phyloP scores from a whole-genome alignment of 2,329 filamentous ascomycete species.

The Nannizzia gypsea region DNA sequence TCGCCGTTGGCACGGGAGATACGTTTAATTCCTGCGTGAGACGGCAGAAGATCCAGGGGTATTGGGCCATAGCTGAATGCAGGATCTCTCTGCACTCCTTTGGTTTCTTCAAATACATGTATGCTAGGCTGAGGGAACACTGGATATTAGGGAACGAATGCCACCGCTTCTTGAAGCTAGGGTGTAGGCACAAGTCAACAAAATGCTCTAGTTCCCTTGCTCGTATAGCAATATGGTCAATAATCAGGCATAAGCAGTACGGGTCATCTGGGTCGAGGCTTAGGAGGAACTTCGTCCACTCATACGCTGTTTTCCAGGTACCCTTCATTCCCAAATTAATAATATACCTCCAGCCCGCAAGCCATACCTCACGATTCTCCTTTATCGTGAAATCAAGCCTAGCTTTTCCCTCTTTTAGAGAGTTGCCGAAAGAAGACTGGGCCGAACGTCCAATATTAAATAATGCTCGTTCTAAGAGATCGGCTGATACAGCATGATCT shows the following conservation, averaged over 20 bases:
- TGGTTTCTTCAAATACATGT: slow-evolving; percentile 56
- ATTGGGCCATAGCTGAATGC: slow-evolving; percentile 53
- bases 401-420: slow-evolving; percentile 65
- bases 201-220: slow-evolving; percentile 67
- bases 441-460: slow-evolving; percentile 88
- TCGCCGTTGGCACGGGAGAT: slow-evolving; percentile 58
- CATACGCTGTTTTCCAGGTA: slow-evolving; percentile 85
- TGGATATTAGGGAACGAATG: slow-evolving; percentile 55
- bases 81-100: slow-evolving; percentile 55
- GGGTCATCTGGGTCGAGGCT: slow-evolving; percentile 66
- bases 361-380: slow-evolving; percentile 87
- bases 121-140: slow-evolving; percentile 66
- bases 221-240: slow-evolving; percentile 76
- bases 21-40: slow-evolving; percentile 72
- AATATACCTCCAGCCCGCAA: slow-evolving; percentile 81
- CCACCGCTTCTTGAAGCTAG: slow-evolving; percentile 40
- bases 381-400: slow-evolving; percentile 67
- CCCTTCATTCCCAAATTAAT: slow-evolving; percentile 74
- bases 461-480: slow-evolving; percentile 78
- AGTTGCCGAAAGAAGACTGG: slow-evolving; percentile 66
- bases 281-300: slow-evolving; percentile 81
- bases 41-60: slow-evolving; percentile 74
- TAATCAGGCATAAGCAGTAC: slow-evolving; percentile 66
- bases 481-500: slow-evolving; percentile 72
- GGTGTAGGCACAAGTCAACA: slow-evolving; percentile 51